A percentile compares a stretch with the other conserved stretches of the same genome.
phyloP scores from a whole-genome alignment of 225 moss, liverwort and hornwort species.

The Pleurozium schreberi region DNA sequence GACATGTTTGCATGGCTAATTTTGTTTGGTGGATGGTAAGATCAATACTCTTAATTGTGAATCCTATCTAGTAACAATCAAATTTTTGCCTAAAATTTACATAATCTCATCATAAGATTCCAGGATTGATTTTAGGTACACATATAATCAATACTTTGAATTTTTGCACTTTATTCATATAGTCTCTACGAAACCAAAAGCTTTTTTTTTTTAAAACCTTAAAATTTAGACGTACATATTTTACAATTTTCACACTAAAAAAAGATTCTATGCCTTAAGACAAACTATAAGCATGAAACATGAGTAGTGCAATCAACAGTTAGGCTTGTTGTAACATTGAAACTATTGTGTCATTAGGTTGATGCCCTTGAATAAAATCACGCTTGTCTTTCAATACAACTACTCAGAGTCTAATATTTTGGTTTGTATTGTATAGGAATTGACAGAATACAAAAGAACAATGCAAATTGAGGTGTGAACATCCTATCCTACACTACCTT shows the following conservation, averaged over 20 bases:
- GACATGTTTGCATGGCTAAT: background rate
- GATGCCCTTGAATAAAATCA: background rate
- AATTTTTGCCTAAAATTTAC: background rate
- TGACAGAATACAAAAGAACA: background rate
- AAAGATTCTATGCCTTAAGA: background rate
- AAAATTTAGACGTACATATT: too few species aligned
- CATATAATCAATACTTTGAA: background rate
- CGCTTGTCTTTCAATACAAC: background rate
- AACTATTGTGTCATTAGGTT: background rate
- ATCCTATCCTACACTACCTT: background rate
- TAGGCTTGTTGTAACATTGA: background rate
- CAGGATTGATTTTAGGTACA: background rate
- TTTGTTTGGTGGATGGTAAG: background rate
- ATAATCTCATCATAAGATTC: accelerated
- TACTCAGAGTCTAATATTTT: background rate
- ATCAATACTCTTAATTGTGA: too few species aligned
- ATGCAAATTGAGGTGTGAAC: slow-evolving; percentile 10
- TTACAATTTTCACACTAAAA: background rate
- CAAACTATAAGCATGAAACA: background rate
- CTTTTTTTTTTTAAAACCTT: accelerated
- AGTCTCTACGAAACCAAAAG: background rate
- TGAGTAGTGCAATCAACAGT: background rate
- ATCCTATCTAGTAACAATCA: too few species aligned
- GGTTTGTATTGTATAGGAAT: background rate
- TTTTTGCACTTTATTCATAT: too few species aligned